These are phyloP conservation scores for Hypocrella siamensis DNA, from an alignment of 2,329 filamentous ascomycete genomes.

Conservation along the genomic window DNA sequence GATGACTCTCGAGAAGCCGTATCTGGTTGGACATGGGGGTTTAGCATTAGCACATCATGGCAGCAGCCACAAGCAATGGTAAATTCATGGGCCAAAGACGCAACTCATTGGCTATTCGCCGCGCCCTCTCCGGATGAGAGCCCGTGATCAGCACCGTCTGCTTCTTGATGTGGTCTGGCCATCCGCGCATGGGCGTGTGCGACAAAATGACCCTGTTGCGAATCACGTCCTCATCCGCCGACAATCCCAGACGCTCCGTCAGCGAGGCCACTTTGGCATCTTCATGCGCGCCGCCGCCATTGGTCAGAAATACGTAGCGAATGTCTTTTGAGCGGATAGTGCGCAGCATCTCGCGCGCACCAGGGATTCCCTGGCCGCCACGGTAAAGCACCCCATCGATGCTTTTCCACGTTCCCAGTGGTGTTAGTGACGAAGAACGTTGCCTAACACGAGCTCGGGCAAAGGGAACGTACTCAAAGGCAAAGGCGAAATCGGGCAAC, in stretches of 20 bases:
- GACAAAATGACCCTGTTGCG: conserved; percentile 47
- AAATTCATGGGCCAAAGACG: neutral
- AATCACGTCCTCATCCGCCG: conserved; percentile 17
- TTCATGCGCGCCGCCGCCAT: conserved; percentile 82
- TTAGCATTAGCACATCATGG: too few species aligned
- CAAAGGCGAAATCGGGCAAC: conserved; percentile 19
- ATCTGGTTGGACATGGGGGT: too few species aligned
- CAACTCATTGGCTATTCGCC: conserved; percentile 54
- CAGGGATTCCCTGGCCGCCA: conserved; percentile 61
- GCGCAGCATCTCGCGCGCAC: conserved; percentile 56
- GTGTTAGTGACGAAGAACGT: neutral
- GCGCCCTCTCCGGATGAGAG: conserved; percentile 49
- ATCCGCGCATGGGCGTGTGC: conserved; percentile 72
- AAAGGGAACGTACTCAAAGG: conserved; percentile 17
- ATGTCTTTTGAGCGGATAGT: conserved; percentile 61
- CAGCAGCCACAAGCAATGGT: too few species aligned
- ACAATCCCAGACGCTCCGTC: conserved; percentile 15
- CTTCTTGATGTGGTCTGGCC: conserved; percentile 18
- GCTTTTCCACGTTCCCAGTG: conserved; percentile 13
- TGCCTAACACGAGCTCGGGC: neutral
- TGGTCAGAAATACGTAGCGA: conserved; percentile 89
- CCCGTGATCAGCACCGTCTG: conserved; percentile 59
- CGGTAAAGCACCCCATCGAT: conserved; percentile 95
- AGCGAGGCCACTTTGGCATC: conserved; percentile 18
- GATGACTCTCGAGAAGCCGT: conserved; percentile 70